Base-by-base conservation (phyloP, 768 basidiomycete genomes). In the Sutorius australiensis region DNA sequence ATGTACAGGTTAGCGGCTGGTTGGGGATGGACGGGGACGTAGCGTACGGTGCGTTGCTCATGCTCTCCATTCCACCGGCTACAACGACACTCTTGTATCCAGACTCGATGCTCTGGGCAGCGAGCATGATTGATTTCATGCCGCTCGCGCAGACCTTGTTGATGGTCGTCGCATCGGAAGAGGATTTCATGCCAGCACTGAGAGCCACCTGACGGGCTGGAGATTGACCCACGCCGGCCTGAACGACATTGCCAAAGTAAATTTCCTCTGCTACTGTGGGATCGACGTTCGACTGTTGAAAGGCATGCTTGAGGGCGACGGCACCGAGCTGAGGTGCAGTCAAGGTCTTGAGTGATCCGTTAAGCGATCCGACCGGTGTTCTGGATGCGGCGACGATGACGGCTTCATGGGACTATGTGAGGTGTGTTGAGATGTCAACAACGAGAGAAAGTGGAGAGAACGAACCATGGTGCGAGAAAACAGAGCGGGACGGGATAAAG, bases 101-200 rank as follows among this genome's bases (percentile, higher is more conserved):
- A 21, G 86, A 78, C 69, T 86, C 80, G 64, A 99, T 92, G 63
- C 80, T 83, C 76, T 98, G 97, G 27, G 92, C 80, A 51, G 92
- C 97, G 57, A 98, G 79, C 72, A 93, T 97, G 74, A 98, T 83
- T 28, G 95, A 80, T 74, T 98, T 98, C 80, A 99, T 77, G 56
- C 97, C 97, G 49, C 91, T 94, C 6, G 97, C 97, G 72, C 97
- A 99, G 70, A 99, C 97, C 77, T 99, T 99, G 83, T 99, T 99
- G 76, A 99, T 86, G 45, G 97, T 99, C 34, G 97, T 98, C 19
- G 95, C 95, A 74, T 99, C 97, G 27, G 95, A 95, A 51, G 79
- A 79, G 10, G 85, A 70, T 57, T 80, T 83, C 66, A 97, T 76
- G 58, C 97, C 97, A n/a, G 94, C 81, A 50, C 75, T 80, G 53